Conservation (phyloP, 75 land plant genomes). For the Selaginella moellendorffii region DNA sequence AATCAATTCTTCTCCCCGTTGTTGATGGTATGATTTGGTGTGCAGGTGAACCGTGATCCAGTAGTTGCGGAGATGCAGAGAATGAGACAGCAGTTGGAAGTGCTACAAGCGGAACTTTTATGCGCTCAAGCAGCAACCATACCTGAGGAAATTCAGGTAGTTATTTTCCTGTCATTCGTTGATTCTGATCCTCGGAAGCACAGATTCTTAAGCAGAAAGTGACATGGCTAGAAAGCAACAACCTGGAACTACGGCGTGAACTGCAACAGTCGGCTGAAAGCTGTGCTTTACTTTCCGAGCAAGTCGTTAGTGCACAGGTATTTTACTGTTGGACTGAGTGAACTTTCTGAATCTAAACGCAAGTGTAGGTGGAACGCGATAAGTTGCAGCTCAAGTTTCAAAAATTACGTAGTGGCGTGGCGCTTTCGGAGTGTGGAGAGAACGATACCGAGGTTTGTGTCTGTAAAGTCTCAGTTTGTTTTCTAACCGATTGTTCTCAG, state of each 20-base stretch:
- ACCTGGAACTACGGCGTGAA: slow-evolving; percentile 60
- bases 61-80: slow-evolving; percentile 76
- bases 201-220: slow-evolving; percentile 84
- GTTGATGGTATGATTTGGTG: neutral
- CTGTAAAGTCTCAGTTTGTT: too few relatives aligned
- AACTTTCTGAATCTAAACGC: neutral
- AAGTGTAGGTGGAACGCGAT: slow-evolving; percentile 73
- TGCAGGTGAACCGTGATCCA: slow-evolving; percentile 91
- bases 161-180: neutral
- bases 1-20: neutral
- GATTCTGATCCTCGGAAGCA: too few relatives aligned
- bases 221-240: slow-evolving; percentile 85
- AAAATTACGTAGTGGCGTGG: slow-evolving; percentile 47
- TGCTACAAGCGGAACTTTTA: slow-evolving; percentile 80
- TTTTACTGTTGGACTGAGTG: neutral
- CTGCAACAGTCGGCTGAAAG: slow-evolving; percentile 49
- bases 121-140: slow-evolving; percentile 61
- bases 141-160: slow-evolving; percentile 32
- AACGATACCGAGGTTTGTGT: slow-evolving; percentile 5
- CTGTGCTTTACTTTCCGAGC: slow-evolving; percentile 25
- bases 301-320: slow-evolving; percentile 52
- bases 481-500: neutral
- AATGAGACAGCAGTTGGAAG: slow-evolving; percentile 87
- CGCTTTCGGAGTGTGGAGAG: slow-evolving; percentile 57
- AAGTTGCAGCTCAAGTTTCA: slow-evolving; percentile 63